Evolutionary conservation across 179 eudicot genomes (phyloP).

Genomic region (Spergularia azorica): DNA sequence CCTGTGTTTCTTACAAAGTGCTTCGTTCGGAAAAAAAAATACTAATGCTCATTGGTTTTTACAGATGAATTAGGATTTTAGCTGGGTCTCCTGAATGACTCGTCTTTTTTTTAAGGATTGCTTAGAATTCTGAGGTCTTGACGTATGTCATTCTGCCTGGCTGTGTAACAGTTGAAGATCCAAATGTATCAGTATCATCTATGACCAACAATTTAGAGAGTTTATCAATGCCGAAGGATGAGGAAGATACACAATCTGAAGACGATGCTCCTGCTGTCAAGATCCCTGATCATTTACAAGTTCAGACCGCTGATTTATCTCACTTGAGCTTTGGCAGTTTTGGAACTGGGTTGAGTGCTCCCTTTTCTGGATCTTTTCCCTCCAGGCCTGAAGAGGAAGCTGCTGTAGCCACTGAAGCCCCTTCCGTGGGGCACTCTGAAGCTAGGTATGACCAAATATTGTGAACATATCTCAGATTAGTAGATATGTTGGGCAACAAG

Average conservation of each 20-base stretch:
- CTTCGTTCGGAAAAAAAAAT: not conserved
- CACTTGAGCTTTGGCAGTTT: constrained; percentile 98
- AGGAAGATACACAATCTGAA: constrained; percentile 48
- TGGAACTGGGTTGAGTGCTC: constrained; percentile 56
- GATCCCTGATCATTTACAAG: constrained; percentile 87
- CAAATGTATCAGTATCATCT: constrained; percentile 53
- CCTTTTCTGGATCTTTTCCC: constrained; percentile 52
- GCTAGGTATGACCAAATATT: constrained; percentile 51
- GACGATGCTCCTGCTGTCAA: constrained; percentile 75
- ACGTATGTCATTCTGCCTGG: not conserved
- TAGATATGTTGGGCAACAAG: not conserved
- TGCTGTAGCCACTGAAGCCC: constrained; percentile 36
- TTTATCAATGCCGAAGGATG: constrained; percentile 56
- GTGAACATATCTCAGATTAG: not conserved
- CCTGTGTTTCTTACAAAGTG: not conserved
- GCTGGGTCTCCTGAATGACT: not conserved
- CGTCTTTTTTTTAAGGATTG: not conserved
- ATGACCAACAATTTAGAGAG: constrained; percentile 70
- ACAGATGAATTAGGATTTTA: not conserved
- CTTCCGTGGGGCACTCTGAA: constrained; percentile 51
- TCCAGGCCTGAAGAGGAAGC: constrained; percentile 55
- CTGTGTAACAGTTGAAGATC: constrained; percentile 54
- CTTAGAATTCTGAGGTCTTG: not conserved
- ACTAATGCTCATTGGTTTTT: not conserved
- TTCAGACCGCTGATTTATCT: constrained; percentile 72